Percentiles rank a stretch among this genome's conserved stretches.
phyloP scores from a whole-genome alignment of 108 stramenopile species.

The Cyclotella kingstonii region DNA sequence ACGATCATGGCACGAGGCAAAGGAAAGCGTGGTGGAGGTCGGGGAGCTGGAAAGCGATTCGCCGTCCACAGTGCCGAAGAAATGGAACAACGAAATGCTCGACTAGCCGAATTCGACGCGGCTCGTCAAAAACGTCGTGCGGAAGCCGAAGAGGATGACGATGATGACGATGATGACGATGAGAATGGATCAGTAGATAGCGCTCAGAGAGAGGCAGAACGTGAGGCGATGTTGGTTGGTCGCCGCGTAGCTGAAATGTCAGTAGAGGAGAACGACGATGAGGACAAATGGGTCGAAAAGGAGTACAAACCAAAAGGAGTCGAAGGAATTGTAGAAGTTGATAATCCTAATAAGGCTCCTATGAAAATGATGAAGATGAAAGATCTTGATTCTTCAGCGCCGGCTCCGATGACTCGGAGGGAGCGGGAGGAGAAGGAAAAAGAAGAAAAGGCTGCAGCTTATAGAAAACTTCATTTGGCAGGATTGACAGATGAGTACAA shows the following conservation, averaged over 20 bases:
- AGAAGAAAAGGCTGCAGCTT: conserved; percentile 54
- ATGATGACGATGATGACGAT: conserved; percentile 49
- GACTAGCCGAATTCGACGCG: conserved; percentile 80
- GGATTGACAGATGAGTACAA: conserved; percentile 87
- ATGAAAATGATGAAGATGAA: conserved; percentile 41
- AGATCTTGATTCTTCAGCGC: conserved; percentile 25
- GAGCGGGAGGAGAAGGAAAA: conserved; percentile 57
- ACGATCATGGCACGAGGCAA: conserved; percentile 65
- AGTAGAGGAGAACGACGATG: conserved; percentile 40
- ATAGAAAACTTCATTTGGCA: conserved; percentile 50
- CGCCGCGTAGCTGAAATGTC: conserved; percentile 44
- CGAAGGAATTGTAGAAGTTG: conserved; percentile 47
- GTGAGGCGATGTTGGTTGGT: conserved; percentile 49
- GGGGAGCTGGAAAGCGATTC: conserved; percentile 71
- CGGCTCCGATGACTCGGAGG: conserved; percentile 41
- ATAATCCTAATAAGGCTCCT: conserved; percentile 47
- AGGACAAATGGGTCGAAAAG: conserved; percentile 43
- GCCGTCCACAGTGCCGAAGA: conserved; percentile 81
- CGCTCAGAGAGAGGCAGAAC: conserved; percentile 37
- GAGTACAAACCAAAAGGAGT: conserved; percentile 46
- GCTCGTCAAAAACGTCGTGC: conserved; percentile 66
- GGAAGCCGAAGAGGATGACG: conserved; percentile 62
- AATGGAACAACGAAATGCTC: conserved; percentile 81
- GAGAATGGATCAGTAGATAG: conserved; percentile 42
- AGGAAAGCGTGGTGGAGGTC: conserved; percentile 71